A percentile compares a stretch with the other conserved stretches of the same genome.
Conservation (phyloP, 164 flowering plant species). For the Chloranthus sessilifolius region DNA sequence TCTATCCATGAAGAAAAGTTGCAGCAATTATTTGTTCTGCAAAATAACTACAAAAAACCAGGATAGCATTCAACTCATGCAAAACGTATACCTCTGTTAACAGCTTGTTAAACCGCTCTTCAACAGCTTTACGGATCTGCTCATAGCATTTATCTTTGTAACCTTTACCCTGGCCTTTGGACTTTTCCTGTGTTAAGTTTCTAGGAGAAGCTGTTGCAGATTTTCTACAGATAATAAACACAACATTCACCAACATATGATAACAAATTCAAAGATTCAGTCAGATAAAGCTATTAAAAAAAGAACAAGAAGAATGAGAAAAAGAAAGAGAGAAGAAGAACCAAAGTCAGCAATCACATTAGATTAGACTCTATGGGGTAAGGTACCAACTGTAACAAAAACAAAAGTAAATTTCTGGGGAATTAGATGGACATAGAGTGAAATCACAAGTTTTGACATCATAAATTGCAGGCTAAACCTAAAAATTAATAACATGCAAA, state of each 20-base stretch:
- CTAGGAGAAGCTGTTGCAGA: conserved; percentile 54
- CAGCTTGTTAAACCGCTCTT: conserved; percentile 67
- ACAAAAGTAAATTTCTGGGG: too few relatives aligned
- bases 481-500: too few relatives aligned
- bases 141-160: conserved; percentile 98
- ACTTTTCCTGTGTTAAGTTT: conserved; percentile 57
- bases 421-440: too few relatives aligned
- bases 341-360: too few relatives aligned
- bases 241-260: not conserved
- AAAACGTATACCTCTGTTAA: conserved; percentile 53
- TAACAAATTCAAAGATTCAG: conserved; percentile 3
- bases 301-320: too few relatives aligned
- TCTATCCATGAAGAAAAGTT: not conserved
- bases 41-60: not conserved
- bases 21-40: too few relatives aligned
- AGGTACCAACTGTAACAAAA: too few relatives aligned
- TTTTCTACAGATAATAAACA: conserved; percentile 39
- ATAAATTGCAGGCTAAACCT: too few relatives aligned
- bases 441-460: too few relatives aligned
- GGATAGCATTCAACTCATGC: not conserved
- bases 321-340: too few relatives aligned
- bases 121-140: conserved; percentile 84
- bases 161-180: conserved; percentile 85
- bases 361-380: too few relatives aligned
- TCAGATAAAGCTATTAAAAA: too few relatives aligned